Conservation (phyloP, 1,284 basidiomycete genomes). For the Sanghuangporus baumii region DNA sequence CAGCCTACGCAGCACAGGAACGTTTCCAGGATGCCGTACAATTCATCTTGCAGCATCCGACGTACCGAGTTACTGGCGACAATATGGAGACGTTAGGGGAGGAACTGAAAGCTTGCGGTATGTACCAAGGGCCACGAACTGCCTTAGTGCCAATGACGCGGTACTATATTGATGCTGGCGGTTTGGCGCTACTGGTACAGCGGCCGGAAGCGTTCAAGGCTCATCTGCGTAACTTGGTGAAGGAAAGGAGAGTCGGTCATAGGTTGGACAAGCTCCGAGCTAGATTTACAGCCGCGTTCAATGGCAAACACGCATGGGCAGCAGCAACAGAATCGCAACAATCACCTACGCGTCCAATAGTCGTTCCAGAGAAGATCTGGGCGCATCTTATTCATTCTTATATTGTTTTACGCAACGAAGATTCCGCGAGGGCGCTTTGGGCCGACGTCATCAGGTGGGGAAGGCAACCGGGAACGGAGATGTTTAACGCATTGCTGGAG, state of each 20-base stretch:
- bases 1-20: slow-evolving; percentile 54
- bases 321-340: slow-evolving; percentile 33
- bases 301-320: slow-evolving; percentile 40
- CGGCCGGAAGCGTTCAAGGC: slow-evolving; percentile 43
- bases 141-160: slow-evolving; percentile 30
- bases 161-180: slow-evolving; percentile 41
- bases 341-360: slow-evolving; percentile 35
- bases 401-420: slow-evolving; percentile 42
- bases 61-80: slow-evolving; percentile 31
- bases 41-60: neutral
- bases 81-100: slow-evolving; percentile 34
- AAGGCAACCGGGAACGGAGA: slow-evolving; percentile 40
- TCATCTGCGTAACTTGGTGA: slow-evolving; percentile 41
- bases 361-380: slow-evolving; percentile 55
- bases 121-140: slow-evolving; percentile 22
- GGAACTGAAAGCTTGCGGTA: slow-evolving; percentile 29
- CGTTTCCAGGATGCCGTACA: slow-evolving; percentile 49
- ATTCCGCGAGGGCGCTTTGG: slow-evolving; percentile 59
- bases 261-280: slow-evolving; percentile 44
- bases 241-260: slow-evolving; percentile 19
- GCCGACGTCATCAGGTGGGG: slow-evolving; percentile 49
- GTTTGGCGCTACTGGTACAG: slow-evolving; percentile 44
- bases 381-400: slow-evolving; percentile 57
- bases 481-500: slow-evolving; percentile 64
- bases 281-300: slow-evolving; percentile 44